Base-by-base conservation (phyloP, 192 early-diverging fungal genomes). In the Coemansia furcata region DNA sequence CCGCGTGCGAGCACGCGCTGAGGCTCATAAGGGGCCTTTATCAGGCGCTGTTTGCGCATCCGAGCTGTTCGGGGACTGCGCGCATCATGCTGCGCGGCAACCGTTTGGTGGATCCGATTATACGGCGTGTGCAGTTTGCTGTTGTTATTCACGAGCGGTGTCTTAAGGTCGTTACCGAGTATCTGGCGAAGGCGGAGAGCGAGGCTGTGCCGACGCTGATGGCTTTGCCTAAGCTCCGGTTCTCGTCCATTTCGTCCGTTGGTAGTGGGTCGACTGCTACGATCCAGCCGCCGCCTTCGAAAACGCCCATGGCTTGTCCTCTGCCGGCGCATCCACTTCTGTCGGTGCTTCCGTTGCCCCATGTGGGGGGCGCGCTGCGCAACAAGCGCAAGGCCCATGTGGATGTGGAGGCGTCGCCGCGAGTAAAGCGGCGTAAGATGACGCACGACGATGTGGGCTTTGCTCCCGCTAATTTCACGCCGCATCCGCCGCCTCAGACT, bases 351-450 rank as follows among this genome's bases (percentile, higher is more conserved):
- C 46, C 67, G 7, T 38, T 69, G 7, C 46, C 62, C 14, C 54
- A 72, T 40, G 57, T 19, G n/a, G 17, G 61, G 19, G 4, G 29
- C 11, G 50, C 29, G 2, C 11, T 54, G 21, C 50, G 50, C 10
- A 54, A 30, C n/a, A 80, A 80, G 46, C 62, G 59, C 49, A 62
- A 69, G 43, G 73, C 60, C 32, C 59, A 74, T 15, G 72, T 63
- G 47, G 65, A 80, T 6, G 47, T 40, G 29, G 57, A 69, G 43
- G 78, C 74, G 36, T 80, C 78, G 57, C 78, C 78, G 5, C 46
- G 69, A 6, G 72, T 70, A 0, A 80, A 80, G 60, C 72, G 78
- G 5, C 73, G 78, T 21, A 80, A 80, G 37, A 75, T 75, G 73
- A 75, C 75, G 32, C 73, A 75, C 17, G 44, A 54, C 8, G 50